These are phyloP conservation scores for Dendrostoma leiphaemia DNA, from an alignment of 2,329 filamentous ascomycete genomes.

Conservation along the genomic window DNA sequence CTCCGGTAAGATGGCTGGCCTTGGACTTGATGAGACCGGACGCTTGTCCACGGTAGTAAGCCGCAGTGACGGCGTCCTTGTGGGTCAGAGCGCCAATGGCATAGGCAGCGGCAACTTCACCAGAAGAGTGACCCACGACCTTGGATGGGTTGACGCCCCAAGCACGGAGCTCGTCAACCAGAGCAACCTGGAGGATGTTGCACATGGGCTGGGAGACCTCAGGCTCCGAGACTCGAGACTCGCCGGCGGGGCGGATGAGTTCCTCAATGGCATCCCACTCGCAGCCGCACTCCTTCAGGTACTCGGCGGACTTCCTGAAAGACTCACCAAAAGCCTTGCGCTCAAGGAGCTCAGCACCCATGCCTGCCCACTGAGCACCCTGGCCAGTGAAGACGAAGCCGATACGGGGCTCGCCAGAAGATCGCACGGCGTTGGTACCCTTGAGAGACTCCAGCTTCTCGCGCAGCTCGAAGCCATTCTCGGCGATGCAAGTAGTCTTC, in stretches of 20 bases:
- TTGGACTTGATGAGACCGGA: slow-evolving; percentile 6
- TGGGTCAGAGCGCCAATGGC: slow-evolving; percentile 13
- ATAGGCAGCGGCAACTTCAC: slow-evolving; percentile 20
- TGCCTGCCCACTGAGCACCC: slow-evolving; percentile 17
- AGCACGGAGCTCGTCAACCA: slow-evolving; percentile 27
- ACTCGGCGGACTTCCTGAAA: slow-evolving; percentile 7
- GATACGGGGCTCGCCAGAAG: slow-evolving; percentile 10
- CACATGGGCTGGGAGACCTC: slow-evolving; percentile 33
- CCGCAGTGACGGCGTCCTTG: slow-evolving; percentile 14
- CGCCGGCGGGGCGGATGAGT: slow-evolving; percentile 18
- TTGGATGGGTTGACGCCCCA: slow-evolving; percentile 16
- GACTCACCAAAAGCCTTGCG: slow-evolving; percentile 20
- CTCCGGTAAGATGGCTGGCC: slow-evolving; percentile 6
- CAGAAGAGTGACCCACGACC: slow-evolving; percentile 30
- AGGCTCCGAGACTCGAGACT: slow-evolving; percentile 24
- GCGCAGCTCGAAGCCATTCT: slow-evolving; percentile 43
- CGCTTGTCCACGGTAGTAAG: slow-evolving; percentile 16
- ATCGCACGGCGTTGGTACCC: slow-evolving; percentile 10
- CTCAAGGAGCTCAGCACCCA: slow-evolving; percentile 21
- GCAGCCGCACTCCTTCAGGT: slow-evolving; percentile 10
- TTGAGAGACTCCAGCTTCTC: slow-evolving; percentile 30
- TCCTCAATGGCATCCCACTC: slow-evolving; percentile 22
- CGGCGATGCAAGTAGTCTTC: slow-evolving; percentile 41
- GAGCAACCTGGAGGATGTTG: slow-evolving; percentile 29
- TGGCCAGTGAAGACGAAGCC: slow-evolving; percentile 19